Conservation (phyloP, 352 stramenopile genomes). For the Phytophthora palmivora region DNA sequence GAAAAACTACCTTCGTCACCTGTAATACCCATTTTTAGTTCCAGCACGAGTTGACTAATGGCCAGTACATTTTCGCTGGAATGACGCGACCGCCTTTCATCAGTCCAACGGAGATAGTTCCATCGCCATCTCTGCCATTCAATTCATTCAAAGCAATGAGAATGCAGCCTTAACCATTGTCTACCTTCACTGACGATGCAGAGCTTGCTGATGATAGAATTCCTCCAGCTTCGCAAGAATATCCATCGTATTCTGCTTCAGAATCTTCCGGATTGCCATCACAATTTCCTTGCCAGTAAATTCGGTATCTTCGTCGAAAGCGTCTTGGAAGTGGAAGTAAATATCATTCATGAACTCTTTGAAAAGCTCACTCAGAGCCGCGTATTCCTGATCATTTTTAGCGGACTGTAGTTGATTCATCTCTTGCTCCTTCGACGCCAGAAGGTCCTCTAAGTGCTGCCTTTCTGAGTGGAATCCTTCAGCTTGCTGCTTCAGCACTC, state of each 20-base stretch:
- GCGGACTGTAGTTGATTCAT: slow-evolving; percentile 51
- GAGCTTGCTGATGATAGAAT: slow-evolving; percentile 67
- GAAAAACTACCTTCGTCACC: background rate
- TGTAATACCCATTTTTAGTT: slow-evolving; percentile 3
- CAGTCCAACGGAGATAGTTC: slow-evolving; percentile 21
- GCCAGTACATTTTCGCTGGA: slow-evolving; percentile 16
- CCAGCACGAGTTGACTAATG: slow-evolving; percentile 10
- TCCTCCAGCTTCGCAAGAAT: slow-evolving; percentile 78
- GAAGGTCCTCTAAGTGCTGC: slow-evolving; percentile 56
- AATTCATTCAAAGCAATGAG: slow-evolving; percentile 15
- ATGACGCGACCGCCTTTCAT: slow-evolving; percentile 11
- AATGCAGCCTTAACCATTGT: slow-evolving; percentile 5
- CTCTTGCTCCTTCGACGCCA: slow-evolving; percentile 57
- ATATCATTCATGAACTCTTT: slow-evolving; percentile 92
- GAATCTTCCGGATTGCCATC: slow-evolving; percentile 82
- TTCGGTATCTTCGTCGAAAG: slow-evolving; percentile 84
- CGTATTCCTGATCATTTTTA: slow-evolving; percentile 63
- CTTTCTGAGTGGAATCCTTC: slow-evolving; percentile 51
- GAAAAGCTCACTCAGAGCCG: slow-evolving; percentile 68
- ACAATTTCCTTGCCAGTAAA: slow-evolving; percentile 87
- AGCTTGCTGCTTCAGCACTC: slow-evolving; percentile 51
- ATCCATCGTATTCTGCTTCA: slow-evolving; percentile 87
- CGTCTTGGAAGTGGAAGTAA: slow-evolving; percentile 88
- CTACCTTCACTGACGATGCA: slow-evolving; percentile 30
- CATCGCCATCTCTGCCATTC: slow-evolving; percentile 21